Evolutionary conservation across 441 rosid genomes (phyloP).

Genomic region (Raphanus hybrid): DNA sequence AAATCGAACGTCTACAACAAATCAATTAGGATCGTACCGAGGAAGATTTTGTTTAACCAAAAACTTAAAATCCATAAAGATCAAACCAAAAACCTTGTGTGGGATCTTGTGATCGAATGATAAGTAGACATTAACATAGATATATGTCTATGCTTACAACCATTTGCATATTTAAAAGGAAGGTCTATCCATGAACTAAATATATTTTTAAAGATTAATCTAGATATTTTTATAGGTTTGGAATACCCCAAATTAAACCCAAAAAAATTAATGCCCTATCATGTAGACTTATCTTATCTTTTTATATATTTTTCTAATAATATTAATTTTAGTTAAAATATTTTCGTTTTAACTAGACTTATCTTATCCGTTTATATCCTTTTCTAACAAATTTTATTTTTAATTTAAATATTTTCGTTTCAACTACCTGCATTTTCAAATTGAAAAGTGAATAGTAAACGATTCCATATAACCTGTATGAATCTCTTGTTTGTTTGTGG

Average conservation of each 20-base stretch:
- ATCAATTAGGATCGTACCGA: background rate
- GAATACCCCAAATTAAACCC: too few species aligned
- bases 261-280: too few species aligned
- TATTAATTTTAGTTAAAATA: background rate
- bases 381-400: background rate
- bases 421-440: background rate
- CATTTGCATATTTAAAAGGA: too few species aligned
- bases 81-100: background rate
- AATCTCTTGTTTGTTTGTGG: slow-evolving; percentile 22
- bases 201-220: too few species aligned
- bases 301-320: background rate
- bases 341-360: background rate
- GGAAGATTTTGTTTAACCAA: background rate
- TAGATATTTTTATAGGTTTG: too few species aligned
- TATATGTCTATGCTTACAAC: too few species aligned
- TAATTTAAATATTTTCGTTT: background rate
- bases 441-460: slow-evolving; percentile 3
- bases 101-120: too few species aligned
- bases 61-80: background rate
- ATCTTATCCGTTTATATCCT: background rate
- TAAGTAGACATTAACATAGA: too few species aligned
- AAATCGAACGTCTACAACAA: background rate
- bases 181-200: too few species aligned
- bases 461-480: slow-evolving; percentile 21
- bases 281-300: background rate